phyloP scores from a whole-genome alignment of 768 basidiomycete species.

The Auricularia auricula-judae region DNA sequence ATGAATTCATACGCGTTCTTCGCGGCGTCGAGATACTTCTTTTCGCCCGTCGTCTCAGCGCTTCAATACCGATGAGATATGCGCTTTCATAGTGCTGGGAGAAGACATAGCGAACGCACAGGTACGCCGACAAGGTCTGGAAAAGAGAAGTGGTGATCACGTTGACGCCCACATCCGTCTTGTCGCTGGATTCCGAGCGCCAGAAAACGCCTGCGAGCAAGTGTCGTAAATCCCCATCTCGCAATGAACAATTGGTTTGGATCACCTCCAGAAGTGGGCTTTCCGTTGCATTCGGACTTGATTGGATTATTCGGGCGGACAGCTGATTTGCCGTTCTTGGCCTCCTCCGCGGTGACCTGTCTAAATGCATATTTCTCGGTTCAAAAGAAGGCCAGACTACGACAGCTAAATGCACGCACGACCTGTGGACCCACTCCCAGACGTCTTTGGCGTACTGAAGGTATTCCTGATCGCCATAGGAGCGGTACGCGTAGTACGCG shows the following conservation, averaged over 20 bases:
- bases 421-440: slow-evolving; percentile 29
- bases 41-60: slow-evolving; percentile 32
- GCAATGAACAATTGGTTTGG: background rate
- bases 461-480: slow-evolving; percentile 31
- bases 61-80: slow-evolving; percentile 12
- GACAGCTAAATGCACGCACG: slow-evolving; percentile 20
- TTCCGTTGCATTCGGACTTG: slow-evolving; percentile 31
- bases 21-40: slow-evolving; percentile 36
- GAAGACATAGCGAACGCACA: background rate
- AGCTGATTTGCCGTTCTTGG: slow-evolving; percentile 25
- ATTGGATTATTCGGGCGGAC: slow-evolving; percentile 30
- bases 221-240: no score
- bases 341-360: slow-evolving; percentile 31
- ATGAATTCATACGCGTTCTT: slow-evolving; percentile 39
- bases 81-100: background rate
- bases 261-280: slow-evolving; percentile 43
- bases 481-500: slow-evolving; percentile 36
- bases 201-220: slow-evolving; percentile 31
- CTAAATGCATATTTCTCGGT: slow-evolving; percentile 13
- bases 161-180: slow-evolving; percentile 37
- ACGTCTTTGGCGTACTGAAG: slow-evolving; percentile 19
- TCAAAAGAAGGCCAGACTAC: background rate
- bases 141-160: slow-evolving; percentile 17
- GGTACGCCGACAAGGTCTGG: background rate
- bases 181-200: slow-evolving; percentile 34